Evolutionary conservation across 78 protist genomes (phyloP), one percentile per base, ranked within the genome.

Genomic region (Polysphondylium violaceum): DNA sequence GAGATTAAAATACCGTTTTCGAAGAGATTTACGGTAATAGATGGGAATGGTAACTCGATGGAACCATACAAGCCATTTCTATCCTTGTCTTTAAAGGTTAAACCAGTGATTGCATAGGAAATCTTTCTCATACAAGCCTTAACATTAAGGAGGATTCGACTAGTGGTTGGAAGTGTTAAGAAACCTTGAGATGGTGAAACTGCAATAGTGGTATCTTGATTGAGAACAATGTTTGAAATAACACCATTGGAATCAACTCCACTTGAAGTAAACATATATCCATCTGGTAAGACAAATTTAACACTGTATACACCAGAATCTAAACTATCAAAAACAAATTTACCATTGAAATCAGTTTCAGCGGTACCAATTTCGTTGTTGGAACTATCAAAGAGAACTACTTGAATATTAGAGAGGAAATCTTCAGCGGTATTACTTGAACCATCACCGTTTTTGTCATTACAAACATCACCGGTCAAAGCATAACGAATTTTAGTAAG

Each of bases 361-460:
- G 83, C 25, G 14, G 83, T 38, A 36, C 29, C 59, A 0, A 74
- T 19, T 23, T 47, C 14, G 25, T n/a, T n/a, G 3, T 21, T 4
- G 7, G 2, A 6, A 8, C 23, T 1, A 8, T 50, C 29, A 27
- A 25, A n/a, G 11, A 75, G 31, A 17, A n/a, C 38, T 43, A 75
- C 59, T 0, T 35, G 38, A 1, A 75, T 56, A 75, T 63, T 53
- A 33, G 87, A 51, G 19, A 76, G 14, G 25, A 21, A 19, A 36
- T 65, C 73, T 31, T 78, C 88, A 51, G 16, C 31, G 25, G 43
- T n/a, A 51, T 51, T 55, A 4, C 31, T n/a, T 5, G 21, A 25
- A 47, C 88, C 88, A 65, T 78, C 74, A 11, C 47, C 56, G 33
- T 78, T 71, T 8, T 21, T 29, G 25, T 78, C 88, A 51, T 59